These are phyloP conservation scores for Colletotrichum tanaceti DNA, from an alignment of 2,329 filamentous ascomycete genomes.

Conservation along the genomic window DNA sequence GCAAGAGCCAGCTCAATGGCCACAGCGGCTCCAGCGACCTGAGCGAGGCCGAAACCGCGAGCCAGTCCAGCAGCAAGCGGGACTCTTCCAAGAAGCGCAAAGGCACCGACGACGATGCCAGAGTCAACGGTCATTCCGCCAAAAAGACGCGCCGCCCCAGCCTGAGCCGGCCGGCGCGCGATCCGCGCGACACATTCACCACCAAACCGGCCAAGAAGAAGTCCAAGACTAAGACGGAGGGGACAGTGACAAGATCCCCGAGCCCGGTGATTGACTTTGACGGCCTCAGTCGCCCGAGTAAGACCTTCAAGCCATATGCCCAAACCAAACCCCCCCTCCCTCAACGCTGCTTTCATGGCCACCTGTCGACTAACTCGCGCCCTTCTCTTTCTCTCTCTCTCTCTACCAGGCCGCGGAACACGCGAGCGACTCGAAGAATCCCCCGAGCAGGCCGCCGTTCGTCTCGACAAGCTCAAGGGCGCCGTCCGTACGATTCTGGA, in stretches of 20 bases:
- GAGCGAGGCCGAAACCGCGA: conserved; percentile 39
- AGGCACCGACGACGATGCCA: conserved; percentile 42
- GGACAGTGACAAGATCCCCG: conserved; percentile 44
- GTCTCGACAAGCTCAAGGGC: conserved; percentile 68
- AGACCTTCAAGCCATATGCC: conserved; percentile 21
- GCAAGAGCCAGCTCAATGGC: conserved; percentile 45
- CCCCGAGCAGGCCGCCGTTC: conserved; percentile 60
- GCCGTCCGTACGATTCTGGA: conserved; percentile 75
- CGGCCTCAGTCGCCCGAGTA: conserved; percentile 70
- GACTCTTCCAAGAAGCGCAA: conserved; percentile 41
- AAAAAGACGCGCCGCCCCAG: conserved; percentile 58
- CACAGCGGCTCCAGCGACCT: conserved; percentile 39
- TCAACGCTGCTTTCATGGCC: too few species aligned
- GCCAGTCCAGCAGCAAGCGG: conserved; percentile 40
- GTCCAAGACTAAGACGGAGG: conserved; percentile 45
- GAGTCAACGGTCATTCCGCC: conserved; percentile 48
- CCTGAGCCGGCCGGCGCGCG: conserved; percentile 70
- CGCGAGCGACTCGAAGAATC: conserved; percentile 70
- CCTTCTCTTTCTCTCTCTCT: neutral
- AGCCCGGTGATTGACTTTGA: conserved; percentile 72
- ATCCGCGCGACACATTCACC: conserved; percentile 66
- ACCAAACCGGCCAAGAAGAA: conserved; percentile 51
- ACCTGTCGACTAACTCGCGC: conserved; percentile 39
- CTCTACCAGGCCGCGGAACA: conserved; percentile 69
- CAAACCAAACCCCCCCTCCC: too few species aligned